Conservation (phyloP, 305 asterid genomes). For the Plantago coronopus region DNA sequence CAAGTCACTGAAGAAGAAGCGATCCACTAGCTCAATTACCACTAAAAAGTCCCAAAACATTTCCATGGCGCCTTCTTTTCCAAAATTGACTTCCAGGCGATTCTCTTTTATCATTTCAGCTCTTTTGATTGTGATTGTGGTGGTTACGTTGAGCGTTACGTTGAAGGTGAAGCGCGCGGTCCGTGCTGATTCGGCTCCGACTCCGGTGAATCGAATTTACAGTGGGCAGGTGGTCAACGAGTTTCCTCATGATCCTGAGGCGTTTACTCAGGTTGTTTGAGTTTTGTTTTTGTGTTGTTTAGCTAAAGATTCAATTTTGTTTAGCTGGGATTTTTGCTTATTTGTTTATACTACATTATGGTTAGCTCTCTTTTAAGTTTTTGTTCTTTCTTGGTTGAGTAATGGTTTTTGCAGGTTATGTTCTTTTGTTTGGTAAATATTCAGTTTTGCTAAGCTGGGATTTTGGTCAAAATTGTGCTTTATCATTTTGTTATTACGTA, state of each 20-base stretch:
- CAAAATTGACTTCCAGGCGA: slow-evolving; percentile 24
- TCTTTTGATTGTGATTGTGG: slow-evolving; percentile 22
- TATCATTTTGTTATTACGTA: too few species aligned
- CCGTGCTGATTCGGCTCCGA: slow-evolving; percentile 19
- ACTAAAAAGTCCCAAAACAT: slow-evolving; percentile 10
- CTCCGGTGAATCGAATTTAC: slow-evolving; percentile 35
- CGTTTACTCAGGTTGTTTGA: slow-evolving; percentile 66
- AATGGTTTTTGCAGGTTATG: too few species aligned
- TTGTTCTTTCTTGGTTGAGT: too few species aligned
- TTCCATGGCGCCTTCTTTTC: slow-evolving; percentile 20
- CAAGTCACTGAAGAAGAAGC: slow-evolving; percentile 31
- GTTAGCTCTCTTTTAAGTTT: too few species aligned
- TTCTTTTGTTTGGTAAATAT: too few species aligned
- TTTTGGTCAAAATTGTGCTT: too few species aligned
- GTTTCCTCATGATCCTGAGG: slow-evolving; percentile 71
- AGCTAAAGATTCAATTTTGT: neutral
- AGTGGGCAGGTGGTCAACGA: slow-evolving; percentile 54
- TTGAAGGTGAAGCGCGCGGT: slow-evolving; percentile 24
- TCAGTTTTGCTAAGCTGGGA: too few species aligned
- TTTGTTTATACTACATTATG: neutral
- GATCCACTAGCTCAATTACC: slow-evolving; percentile 20
- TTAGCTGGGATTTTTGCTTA: neutral
- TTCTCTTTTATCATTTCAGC: slow-evolving; percentile 31
- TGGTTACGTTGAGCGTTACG: slow-evolving; percentile 34
- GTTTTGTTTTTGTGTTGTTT: neutral